Percentiles rank a stretch among this genome's conserved stretches.
Conservation (phyloP, 2,329 filamentous ascomycete species). For the Ophiocordyceps sinensis region DNA sequence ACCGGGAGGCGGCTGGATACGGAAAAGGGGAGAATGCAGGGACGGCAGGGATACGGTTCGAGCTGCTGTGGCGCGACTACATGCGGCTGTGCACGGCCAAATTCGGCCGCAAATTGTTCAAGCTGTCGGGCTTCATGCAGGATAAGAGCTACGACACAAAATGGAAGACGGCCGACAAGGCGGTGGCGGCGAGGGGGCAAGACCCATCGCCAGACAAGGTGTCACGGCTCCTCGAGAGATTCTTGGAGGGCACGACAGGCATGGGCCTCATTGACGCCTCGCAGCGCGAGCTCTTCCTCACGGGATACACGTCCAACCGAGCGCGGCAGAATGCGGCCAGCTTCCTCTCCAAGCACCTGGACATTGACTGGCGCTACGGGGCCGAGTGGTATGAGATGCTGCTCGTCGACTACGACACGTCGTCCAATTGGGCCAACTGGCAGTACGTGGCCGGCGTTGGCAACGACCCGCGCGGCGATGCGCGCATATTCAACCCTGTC, state of each 20-base stretch:
- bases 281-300: conserved; percentile 58
- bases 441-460: conserved; percentile 70
- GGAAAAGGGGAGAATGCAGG: conserved; percentile 59
- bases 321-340: conserved; percentile 64
- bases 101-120: conserved; percentile 51
- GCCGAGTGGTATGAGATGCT: conserved; percentile 73
- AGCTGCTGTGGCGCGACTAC: conserved; percentile 68
- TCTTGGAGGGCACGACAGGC: conserved; percentile 55
- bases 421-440: conserved; percentile 72
- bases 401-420: conserved; percentile 62
- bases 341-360: conserved; percentile 58
- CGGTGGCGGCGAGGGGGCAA: conserved; percentile 19
- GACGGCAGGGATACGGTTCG: conserved; percentile 53
- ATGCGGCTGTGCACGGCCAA: conserved; percentile 65
- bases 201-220: conserved; percentile 28
- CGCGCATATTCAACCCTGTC: conserved; percentile 66
- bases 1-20: conserved; percentile 36
- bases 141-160: conserved; percentile 24
- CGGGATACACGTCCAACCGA: conserved; percentile 66
- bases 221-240: conserved; percentile 35
- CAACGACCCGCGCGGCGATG: conserved; percentile 59
- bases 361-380: conserved; percentile 66
- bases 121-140: conserved; percentile 46
- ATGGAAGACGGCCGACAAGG: conserved; percentile 32
- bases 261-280: conserved; percentile 66